These are phyloP conservation scores for Acacia concinna DNA, from an alignment of 331 rosid genomes.

Conservation along the genomic window DNA sequence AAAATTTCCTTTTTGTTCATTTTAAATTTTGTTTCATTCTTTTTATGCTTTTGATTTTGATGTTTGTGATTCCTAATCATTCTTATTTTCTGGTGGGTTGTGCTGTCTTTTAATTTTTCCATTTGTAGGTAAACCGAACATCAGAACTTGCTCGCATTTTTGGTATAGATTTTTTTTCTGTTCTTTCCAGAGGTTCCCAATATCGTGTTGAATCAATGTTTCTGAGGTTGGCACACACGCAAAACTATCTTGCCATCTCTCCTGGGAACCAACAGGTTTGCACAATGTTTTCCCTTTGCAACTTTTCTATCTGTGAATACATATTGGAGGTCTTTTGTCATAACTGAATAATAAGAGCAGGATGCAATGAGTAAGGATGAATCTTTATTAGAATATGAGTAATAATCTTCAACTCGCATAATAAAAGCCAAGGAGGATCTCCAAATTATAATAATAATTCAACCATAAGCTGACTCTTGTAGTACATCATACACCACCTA, in stretches of 20 bases:
- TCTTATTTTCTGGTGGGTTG: constrained; percentile 25
- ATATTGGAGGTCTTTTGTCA: constrained; percentile 20
- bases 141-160: constrained; percentile 98
- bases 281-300: constrained; percentile 25
- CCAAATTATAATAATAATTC: background rate
- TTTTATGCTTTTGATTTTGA: background rate
- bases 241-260: constrained; percentile 86
- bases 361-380: background rate
- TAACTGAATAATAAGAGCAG: background rate
- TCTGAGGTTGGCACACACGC: constrained; percentile 87
- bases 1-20: background rate
- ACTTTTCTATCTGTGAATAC: constrained; percentile 19
- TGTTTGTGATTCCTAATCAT: constrained; percentile 21
- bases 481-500: background rate
- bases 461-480: background rate
- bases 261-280: constrained; percentile 89
- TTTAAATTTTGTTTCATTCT: background rate
- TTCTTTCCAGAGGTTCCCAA: constrained; percentile 97
- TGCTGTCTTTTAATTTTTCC: constrained; percentile 27
- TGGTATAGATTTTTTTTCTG: constrained; percentile 96
- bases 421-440: background rate
- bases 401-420: background rate
- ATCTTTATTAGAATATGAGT: background rate
- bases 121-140: constrained; percentile 85
- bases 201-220: constrained; percentile 96